Conservation (phyloP, 257 asterid genomes). For the Solanum gracilifrons region DNA sequence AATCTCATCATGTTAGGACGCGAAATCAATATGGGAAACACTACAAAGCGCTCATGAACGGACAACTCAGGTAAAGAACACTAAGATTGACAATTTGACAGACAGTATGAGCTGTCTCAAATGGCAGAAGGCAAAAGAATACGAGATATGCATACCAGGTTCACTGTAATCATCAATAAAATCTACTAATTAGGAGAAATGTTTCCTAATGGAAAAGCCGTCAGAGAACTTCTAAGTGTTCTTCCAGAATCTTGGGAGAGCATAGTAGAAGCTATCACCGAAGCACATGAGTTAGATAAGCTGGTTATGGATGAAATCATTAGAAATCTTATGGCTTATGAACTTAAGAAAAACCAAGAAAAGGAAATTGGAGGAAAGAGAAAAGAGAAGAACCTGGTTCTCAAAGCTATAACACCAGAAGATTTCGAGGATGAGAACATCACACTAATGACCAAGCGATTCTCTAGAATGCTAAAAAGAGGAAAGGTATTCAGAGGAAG, state of each 20-base stretch:
- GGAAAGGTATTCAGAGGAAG: too few species aligned
- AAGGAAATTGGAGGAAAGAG: background rate
- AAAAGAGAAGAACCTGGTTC: background rate
- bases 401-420: background rate
- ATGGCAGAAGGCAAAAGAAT: background rate
- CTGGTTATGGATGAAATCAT: background rate
- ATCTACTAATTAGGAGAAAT: background rate
- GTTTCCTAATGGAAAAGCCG: background rate
- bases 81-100: background rate
- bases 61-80: background rate
- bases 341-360: too few species aligned
- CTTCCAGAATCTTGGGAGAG: background rate
- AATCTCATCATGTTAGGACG: background rate
- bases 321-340: background rate
- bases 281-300: too few species aligned
- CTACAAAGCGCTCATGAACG: background rate
- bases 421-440: background rate
- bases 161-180: background rate
- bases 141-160: too few species aligned
- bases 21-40: background rate
- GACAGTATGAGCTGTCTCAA: background rate
- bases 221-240: background rate
- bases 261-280: background rate
- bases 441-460: background rate
- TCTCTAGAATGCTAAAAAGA: too few species aligned